Evolutionary conservation across 306 rosid genomes (phyloP).

Genomic region (Cucurbita moschata): DNA sequence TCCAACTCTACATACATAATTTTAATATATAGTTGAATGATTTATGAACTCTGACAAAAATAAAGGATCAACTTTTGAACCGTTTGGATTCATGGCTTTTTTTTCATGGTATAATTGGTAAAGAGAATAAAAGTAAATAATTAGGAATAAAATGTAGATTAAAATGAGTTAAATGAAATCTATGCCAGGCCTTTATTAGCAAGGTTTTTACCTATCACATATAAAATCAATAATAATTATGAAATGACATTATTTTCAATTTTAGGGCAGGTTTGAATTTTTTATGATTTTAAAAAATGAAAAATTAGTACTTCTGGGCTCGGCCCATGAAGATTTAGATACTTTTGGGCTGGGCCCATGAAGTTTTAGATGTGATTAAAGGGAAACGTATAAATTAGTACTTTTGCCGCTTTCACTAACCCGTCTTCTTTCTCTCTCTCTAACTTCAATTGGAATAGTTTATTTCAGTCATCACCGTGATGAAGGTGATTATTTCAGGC

Average conservation of each 20-base stretch:
- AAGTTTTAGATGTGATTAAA: background rate
- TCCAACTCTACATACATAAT: background rate
- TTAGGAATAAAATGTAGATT: background rate
- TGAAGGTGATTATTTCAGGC: no score
- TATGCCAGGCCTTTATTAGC: no score
- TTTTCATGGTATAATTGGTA: background rate
- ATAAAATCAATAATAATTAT: background rate
- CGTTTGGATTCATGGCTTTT: background rate
- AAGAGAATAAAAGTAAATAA: background rate
- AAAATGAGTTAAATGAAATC: background rate
- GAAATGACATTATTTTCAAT: background rate
- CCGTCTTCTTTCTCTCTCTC: conserved; percentile 17
- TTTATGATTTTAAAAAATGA: no score
- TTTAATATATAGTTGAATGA: no score
- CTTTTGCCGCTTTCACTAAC: conserved; percentile 33
- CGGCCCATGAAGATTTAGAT: background rate
- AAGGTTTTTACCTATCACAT: no score
- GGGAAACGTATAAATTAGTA: no score
- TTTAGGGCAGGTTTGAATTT: background rate
- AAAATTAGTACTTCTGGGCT: background rate
- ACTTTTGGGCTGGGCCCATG: background rate
- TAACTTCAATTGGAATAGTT: conserved; percentile 16
- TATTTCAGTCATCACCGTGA: conserved; percentile 5
- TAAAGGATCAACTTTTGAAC: background rate
- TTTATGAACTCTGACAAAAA: no score